A percentile compares a stretch with the other conserved stretches of the same genome.
Conservation (phyloP, 2,329 filamentous ascomycete genomes). For the Neofusicoccum cordaticola region DNA sequence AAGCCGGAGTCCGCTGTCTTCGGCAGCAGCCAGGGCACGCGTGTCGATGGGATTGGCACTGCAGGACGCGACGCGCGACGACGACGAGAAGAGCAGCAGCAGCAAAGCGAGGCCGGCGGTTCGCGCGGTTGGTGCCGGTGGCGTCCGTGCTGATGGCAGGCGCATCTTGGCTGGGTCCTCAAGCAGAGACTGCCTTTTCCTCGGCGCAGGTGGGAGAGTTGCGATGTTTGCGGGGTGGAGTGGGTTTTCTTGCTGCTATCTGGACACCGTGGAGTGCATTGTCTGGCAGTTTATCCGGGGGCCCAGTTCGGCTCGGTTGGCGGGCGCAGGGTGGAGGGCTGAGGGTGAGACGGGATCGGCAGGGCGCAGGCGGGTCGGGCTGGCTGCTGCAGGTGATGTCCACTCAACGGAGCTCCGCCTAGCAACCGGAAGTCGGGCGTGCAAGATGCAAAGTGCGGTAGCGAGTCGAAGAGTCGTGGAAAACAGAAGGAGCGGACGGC, state of each 20-base stretch:
- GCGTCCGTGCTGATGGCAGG: neutral
- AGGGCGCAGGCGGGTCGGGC: neutral
- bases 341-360: constrained; percentile 9
- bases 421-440: neutral
- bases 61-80: neutral
- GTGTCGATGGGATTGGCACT: neutral
- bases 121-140: neutral
- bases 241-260: neutral
- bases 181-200: neutral
- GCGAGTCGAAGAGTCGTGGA: neutral
- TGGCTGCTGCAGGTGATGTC: neutral
- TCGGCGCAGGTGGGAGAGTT: neutral
- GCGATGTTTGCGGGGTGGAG: neutral
- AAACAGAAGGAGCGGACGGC: neutral
- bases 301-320: constrained; percentile 2
- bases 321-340: neutral
- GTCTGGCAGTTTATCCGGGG: neutral
- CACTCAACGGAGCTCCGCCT: neutral
- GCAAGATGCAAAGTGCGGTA: neutral
- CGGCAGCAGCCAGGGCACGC: neutral
- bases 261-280: neutral
- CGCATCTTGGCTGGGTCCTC: neutral
- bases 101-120: neutral
- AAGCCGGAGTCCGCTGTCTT: neutral
- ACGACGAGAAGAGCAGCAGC: neutral